Percentiles rank a stretch among this genome's conserved stretches.
Evolutionary conservation across 495 filamentous ascomycete species (phyloP).

Genomic region (Lophiostoma macrostomum): DNA sequence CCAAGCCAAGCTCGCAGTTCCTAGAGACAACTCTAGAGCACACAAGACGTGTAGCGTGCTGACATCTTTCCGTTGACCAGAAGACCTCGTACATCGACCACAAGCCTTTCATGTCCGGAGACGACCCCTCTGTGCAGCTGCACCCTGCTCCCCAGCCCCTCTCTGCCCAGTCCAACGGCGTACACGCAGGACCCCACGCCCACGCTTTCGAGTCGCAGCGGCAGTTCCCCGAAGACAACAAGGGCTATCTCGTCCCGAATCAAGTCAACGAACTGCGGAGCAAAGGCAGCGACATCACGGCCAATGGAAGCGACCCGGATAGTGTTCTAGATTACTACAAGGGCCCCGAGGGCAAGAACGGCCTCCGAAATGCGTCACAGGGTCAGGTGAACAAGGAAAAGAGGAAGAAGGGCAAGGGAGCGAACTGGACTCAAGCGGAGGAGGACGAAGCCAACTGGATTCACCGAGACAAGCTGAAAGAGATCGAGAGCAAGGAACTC

Average conservation of each 20-base stretch:
- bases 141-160: conserved; percentile 31
- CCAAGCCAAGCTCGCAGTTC: neutral
- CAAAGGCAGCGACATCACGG: conserved; percentile 49
- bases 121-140: conserved; percentile 20
- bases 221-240: conserved; percentile 27
- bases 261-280: conserved; percentile 37
- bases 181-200: conserved; percentile 9
- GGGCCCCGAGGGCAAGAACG: conserved; percentile 41
- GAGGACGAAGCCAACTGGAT: conserved; percentile 80
- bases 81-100: conserved; percentile 18
- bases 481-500: conserved; percentile 89
- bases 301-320: conserved; percentile 55
- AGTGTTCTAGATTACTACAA: conserved; percentile 56
- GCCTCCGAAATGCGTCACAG: conserved; percentile 23
- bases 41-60: neutral
- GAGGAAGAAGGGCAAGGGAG: conserved; percentile 26
- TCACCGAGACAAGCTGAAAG: conserved; percentile 89
- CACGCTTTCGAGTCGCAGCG: conserved; percentile 23
- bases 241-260: conserved; percentile 20
- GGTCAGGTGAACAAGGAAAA: conserved; percentile 41
- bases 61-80: conserved; percentile 9
- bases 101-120: conserved; percentile 33
- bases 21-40: neutral
- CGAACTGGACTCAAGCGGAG: conserved; percentile 16
- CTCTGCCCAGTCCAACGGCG: conserved; percentile 29